Evolutionary conservation across 1,139 yeast genomes (phyloP), one percentile per base, ranked within the genome.

Genomic region (Groenewaldozyma sp.): DNA sequence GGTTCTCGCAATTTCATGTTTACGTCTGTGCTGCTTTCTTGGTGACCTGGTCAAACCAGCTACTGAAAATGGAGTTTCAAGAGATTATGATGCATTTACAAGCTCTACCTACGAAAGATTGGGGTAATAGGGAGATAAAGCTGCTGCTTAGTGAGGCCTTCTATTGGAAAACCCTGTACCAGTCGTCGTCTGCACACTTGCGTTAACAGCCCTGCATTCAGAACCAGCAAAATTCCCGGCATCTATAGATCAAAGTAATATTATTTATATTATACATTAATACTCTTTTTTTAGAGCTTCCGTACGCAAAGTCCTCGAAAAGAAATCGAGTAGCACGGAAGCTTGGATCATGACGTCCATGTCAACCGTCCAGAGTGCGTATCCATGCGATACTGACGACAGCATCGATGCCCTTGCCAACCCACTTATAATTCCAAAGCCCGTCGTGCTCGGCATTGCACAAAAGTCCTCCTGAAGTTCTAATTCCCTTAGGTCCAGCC

Each of bases 21-120:
- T 91, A 91, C 57, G 98, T 91, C 3, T 91, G 99, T 64, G 96
- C 97, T n/a, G 97, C 98, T 10, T 91, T 91, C 55, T 65, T 91
- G 52, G 82, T 88, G 42, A 82, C 84, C 55, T 91, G 94, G 77
- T 76, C 93, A 43, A 74, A 71, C 38, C 79, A 78, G 44, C 66
- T 91, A 46, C 76, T 81, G 59, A 69, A 70, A n/a, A 83, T 81
- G 84, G 98, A 91, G 51, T 91, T 91, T 58, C 97, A 91, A 59
- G 97, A 86, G 47, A 83, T 87, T 28, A 77, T 91, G 62, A 79
- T 93, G 61, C 88, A 86, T 55, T 65, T 91, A 38, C 98, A 91
- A 59, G 78, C 78, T 34, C 80, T 93, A 11, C 97, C 97, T 14
- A 91, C 98, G 0, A 67, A 68, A 39, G 63, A 68, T 26, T 91